Evolutionary conservation across 768 basidiomycete genomes (phyloP).

Genomic region (Cubamyces sp.): DNA sequence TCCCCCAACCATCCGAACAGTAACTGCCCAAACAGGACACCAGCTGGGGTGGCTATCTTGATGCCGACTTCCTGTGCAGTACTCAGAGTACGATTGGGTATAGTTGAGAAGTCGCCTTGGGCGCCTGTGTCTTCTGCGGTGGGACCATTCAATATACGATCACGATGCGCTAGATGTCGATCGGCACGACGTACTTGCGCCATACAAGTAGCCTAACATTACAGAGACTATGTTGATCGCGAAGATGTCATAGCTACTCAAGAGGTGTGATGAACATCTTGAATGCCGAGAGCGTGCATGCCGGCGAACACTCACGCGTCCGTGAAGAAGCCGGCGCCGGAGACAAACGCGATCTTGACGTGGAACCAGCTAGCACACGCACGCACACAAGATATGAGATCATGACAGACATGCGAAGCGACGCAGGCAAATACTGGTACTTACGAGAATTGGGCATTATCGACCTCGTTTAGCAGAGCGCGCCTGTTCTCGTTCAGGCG

Average conservation of each 20-base stretch:
- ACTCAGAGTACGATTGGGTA: constrained; percentile 36
- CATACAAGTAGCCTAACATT: constrained; percentile 52
- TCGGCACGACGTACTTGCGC: constrained; percentile 12
- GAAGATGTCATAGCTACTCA: constrained; percentile 41
- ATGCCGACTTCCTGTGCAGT: constrained; percentile 52
- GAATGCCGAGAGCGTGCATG: too few species aligned
- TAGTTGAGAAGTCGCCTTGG: neutral
- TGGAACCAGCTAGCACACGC: constrained; percentile 49
- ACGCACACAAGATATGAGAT: constrained; percentile 18
- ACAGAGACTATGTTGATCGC: constrained; percentile 50
- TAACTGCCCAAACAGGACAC: constrained; percentile 46
- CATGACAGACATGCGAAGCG: too few species aligned
- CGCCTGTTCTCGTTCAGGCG: constrained; percentile 42
- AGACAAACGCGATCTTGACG: constrained; percentile 47
- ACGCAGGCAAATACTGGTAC: constrained; percentile 14
- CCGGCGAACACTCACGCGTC: constrained; percentile 30
- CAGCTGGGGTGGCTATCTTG: constrained; percentile 47
- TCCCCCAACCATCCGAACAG: constrained; percentile 52
- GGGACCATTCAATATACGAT: neutral
- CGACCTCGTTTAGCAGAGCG: constrained; percentile 52
- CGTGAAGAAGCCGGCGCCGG: constrained; percentile 38
- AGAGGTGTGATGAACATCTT: neutral
- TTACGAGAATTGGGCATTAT: constrained; percentile 52
- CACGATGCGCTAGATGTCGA: neutral
- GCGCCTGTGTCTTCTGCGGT: constrained; percentile 10